Evolutionary conservation across 139 green algal genomes (phyloP), one percentile per base, ranked within the genome.

Genomic region (Coccomyxa sp.): DNA sequence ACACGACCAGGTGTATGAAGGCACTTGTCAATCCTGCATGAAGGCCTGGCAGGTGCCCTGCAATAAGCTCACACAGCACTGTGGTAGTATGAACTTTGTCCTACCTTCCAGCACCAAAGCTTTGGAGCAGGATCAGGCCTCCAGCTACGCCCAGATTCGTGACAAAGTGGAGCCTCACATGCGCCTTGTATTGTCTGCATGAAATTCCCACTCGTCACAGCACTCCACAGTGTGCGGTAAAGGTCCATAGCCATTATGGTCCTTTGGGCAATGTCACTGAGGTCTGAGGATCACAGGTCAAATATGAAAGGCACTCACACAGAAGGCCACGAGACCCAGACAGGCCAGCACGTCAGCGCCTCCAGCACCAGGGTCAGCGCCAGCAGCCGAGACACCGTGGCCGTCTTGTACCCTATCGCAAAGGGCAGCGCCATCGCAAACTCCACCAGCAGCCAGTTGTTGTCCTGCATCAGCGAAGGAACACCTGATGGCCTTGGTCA

Each of bases 401-500:
- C 33, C 54, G 84, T 86, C 69, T 83, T 83, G 78, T 70, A 90
- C 24, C 87, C 87, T 24, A 88, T 70, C 1, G 76, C 84, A 83
- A 91, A 88, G 0, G 86, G 88, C n/a, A 91, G 22, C 9, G 78
- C 74, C 77, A 91, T 73, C 71, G 78, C 40, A 75, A 89, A 82
- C 80, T 91, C 77, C 40, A 89, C 39, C 78, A 91, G 85, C 76
- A 85, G 82, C 82, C 80, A 90, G 68, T 89, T 90, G 80, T 89
- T 91, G 83, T 91, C 88, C 68, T 91, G 88, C 16, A n/a, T n/a
- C n/a, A n/a, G n/a, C n/a, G n/a, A n/a, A n/a, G n/a, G n/a, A n/a
- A n/a, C n/a, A n/a, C n/a, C n/a, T n/a, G n/a, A n/a, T n/a, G n/a
- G n/a, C n/a, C n/a, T n/a, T n/a, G n/a, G n/a, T n/a, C n/a, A n/a